A percentile compares a stretch with the other conserved stretches of the same genome.
phyloP scores from a whole-genome alignment of 2,329 filamentous ascomycete genomes.

The Fusarium nisikadoi region DNA sequence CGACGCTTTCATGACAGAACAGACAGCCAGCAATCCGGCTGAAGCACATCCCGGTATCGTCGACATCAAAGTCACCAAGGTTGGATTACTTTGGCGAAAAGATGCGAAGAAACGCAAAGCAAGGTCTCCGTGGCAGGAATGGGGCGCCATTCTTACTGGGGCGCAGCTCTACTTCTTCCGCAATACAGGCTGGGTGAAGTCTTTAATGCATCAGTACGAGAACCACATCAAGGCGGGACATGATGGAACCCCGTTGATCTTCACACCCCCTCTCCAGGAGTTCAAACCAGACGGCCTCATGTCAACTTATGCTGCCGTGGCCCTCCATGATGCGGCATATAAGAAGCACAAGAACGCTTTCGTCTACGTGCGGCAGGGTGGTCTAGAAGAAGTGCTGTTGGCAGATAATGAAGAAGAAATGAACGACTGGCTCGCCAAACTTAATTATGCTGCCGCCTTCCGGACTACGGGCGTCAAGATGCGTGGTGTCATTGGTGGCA shows the following conservation, averaged over 20 bases:
- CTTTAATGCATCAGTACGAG: slow-evolving; percentile 88
- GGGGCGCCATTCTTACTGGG: slow-evolving; percentile 96
- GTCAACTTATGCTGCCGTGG: slow-evolving; percentile 92
- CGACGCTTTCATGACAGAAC: slow-evolving; percentile 92
- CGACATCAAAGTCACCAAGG: slow-evolving; percentile 97
- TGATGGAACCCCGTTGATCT: slow-evolving; percentile 81
- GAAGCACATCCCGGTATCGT: slow-evolving; percentile 93
- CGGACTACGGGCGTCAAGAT: slow-evolving; percentile 91
- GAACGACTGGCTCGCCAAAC: slow-evolving; percentile 95
- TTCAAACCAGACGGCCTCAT: slow-evolving; percentile 96
- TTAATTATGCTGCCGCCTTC: slow-evolving; percentile 97
- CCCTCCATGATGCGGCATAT: slow-evolving; percentile 85
- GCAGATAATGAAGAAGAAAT: slow-evolving; percentile 91
- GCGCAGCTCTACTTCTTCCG: slow-evolving; percentile 97
- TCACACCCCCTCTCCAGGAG: slow-evolving; percentile 87
- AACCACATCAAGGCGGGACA: slow-evolving; percentile 81
- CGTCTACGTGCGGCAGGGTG: slow-evolving; percentile 85
- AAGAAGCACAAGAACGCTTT: slow-evolving; percentile 97
- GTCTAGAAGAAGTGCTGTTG: slow-evolving; percentile 88
- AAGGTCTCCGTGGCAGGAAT: slow-evolving; percentile 97
- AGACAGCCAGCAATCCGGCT: slow-evolving; percentile 83
- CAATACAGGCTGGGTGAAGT: slow-evolving; percentile 92
- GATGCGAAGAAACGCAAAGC: slow-evolving; percentile 93
- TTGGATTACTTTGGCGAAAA: slow-evolving; percentile 94
- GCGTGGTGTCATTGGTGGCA: slow-evolving; percentile 84